Conservation (phyloP, 2,329 filamentous ascomycete species). For the Tolypocladium sp. region DNA sequence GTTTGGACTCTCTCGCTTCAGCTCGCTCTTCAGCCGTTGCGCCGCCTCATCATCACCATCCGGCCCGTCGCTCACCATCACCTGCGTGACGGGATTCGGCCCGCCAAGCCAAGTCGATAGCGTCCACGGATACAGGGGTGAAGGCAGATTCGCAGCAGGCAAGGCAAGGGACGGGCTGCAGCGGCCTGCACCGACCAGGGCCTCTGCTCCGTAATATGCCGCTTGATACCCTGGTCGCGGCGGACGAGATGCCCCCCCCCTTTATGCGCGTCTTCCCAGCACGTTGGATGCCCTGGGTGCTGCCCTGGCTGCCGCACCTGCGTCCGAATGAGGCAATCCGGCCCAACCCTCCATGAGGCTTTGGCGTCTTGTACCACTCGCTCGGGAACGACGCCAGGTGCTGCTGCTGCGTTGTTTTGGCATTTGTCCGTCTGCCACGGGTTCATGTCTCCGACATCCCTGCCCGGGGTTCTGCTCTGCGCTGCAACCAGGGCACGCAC, state of each 20-base stretch:
- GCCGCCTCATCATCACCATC: not conserved
- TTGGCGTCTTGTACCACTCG: conserved; percentile 4
- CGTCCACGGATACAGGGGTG: not conserved
- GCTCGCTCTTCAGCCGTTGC: not conserved
- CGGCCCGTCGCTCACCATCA: not conserved
- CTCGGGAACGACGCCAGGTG: not conserved
- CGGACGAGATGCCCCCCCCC: too few species aligned
- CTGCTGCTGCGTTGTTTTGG: not conserved
- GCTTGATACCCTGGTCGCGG: not conserved
- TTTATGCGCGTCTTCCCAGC: not conserved
- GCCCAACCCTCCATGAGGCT: not conserved
- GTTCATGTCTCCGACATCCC: not conserved
- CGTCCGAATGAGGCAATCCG: not conserved
- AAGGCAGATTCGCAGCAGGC: not conserved
- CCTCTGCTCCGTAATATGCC: not conserved
- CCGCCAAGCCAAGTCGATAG: not conserved
- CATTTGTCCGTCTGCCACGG: conserved; percentile 1
- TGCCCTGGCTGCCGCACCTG: not conserved
- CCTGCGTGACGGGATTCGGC: not conserved
- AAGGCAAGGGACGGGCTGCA: not conserved
- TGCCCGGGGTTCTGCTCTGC: not conserved
- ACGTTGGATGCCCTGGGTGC: not conserved
- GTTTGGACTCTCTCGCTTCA: not conserved
- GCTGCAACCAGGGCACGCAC: not conserved
- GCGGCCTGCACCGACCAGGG: not conserved